A percentile compares a stretch with the other conserved stretches of the same genome.
Conservation (phyloP, 441 rosid species). For the Mallotus repandus region DNA sequence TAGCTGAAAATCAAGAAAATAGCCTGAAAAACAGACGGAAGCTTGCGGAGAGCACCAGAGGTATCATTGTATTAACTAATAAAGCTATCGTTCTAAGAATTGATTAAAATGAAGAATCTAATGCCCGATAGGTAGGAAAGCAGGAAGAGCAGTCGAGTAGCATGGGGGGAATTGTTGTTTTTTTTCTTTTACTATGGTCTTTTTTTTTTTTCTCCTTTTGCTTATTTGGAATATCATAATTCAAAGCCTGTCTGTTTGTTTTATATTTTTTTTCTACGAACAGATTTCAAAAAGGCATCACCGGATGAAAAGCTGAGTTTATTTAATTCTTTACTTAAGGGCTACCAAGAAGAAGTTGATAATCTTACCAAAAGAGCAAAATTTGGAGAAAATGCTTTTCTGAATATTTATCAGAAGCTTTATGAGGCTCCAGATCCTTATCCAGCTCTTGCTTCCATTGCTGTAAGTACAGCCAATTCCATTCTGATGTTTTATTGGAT, state of each 20-base stretch:
- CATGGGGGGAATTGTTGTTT: neutral
- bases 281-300: slow-evolving; percentile 99
- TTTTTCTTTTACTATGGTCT: neutral
- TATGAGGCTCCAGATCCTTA: slow-evolving; percentile 99
- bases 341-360: slow-evolving; percentile 99
- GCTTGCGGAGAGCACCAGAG: slow-evolving; percentile 99
- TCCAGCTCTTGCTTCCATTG: slow-evolving; percentile 89
- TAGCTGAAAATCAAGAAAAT: slow-evolving; percentile 97
- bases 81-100: no score
- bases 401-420: slow-evolving; percentile 94
- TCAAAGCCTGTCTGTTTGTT: neutral
- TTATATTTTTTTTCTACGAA: slow-evolving; percentile 18
- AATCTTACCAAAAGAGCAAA: slow-evolving; percentile 99
- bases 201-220: neutral
- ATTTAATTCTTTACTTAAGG: slow-evolving; percentile 91
- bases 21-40: slow-evolving; percentile 93
- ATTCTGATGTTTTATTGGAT: neutral
- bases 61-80: slow-evolving; percentile 32
- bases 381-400: slow-evolving; percentile 97
- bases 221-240: neutral
- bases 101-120: no score
- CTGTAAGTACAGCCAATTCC: slow-evolving; percentile 54
- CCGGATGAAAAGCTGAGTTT: slow-evolving; percentile 77
- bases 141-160: no score
- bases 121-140: no score